Evolutionary conservation across 805 yeast genomes (phyloP).

Genomic region (Teunomyces kruisii): DNA sequence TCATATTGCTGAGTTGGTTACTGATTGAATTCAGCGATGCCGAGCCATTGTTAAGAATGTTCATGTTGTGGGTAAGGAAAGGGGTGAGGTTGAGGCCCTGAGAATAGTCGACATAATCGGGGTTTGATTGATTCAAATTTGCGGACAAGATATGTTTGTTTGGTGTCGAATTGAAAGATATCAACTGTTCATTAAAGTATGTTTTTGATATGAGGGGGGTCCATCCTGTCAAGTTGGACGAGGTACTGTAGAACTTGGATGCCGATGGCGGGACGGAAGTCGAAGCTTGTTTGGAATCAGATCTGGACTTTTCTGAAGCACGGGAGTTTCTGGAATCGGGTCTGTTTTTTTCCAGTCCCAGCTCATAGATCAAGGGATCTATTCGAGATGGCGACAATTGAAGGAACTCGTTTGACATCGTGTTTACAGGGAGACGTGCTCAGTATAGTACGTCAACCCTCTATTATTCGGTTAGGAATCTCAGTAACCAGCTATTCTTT

Average conservation of each 20-base stretch:
- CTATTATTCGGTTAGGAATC: too few species aligned
- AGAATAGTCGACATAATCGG: slow-evolving; percentile 27
- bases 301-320: neutral
- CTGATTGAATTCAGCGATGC: slow-evolving; percentile 18
- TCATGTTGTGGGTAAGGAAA: slow-evolving; percentile 35
- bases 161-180: slow-evolving; percentile 38
- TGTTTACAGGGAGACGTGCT: neutral
- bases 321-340: slow-evolving; percentile 1
- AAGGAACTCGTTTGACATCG: slow-evolving; percentile 29
- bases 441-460: neutral
- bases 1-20: slow-evolving; percentile 28
- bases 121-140: slow-evolving; percentile 10
- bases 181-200: slow-evolving; percentile 31
- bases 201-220: slow-evolving; percentile 43
- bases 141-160: slow-evolving; percentile 23
- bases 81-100: slow-evolving; percentile 43
- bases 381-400: slow-evolving; percentile 39
- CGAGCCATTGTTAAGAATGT: slow-evolving; percentile 17
- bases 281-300: neutral
- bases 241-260: slow-evolving; percentile 16
- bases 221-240: slow-evolving; percentile 33
- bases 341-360: neutral
- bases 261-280: slow-evolving; percentile 21
- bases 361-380: slow-evolving; percentile 34
- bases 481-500: too few species aligned